Conservation (phyloP, 345 rosid species). For the Excoecaria agallocha region DNA sequence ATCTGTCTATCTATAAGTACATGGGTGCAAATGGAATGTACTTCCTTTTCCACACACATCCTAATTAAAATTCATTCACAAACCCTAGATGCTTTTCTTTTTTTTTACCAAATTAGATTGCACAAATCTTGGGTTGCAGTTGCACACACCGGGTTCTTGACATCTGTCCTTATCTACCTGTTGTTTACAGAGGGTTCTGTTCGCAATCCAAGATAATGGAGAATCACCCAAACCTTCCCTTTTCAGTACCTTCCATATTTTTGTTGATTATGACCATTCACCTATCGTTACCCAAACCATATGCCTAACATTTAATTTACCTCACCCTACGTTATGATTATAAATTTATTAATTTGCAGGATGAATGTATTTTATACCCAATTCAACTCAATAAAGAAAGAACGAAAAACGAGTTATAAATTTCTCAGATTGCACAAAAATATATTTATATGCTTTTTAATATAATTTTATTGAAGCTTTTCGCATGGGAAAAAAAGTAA, state of each 20-base stretch:
- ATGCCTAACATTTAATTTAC: no score
- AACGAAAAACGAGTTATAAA: no score
- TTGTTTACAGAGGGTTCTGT: not conserved
- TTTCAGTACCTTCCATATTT: not conserved
- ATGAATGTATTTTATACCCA: no score
- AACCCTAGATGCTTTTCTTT: not conserved
- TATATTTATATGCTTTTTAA: no score
- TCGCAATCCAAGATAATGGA: constrained; percentile 4
- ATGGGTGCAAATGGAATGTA: constrained; percentile 35
- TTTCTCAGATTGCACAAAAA: no score
- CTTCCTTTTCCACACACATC: constrained; percentile 20
- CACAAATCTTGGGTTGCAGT: constrained; percentile 20
- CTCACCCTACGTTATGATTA: no score
- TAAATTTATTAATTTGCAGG: no score
- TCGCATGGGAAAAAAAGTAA: no score
- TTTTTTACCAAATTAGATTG: constrained; percentile 20
- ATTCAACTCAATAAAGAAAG: no score
- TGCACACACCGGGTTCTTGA: not conserved
- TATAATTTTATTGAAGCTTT: no score
- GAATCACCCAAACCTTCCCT: constrained; percentile 15
- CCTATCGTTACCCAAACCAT: not conserved
- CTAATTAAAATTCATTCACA: constrained; percentile 27
- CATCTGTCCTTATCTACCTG: constrained; percentile 23
- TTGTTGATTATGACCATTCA: constrained; percentile 13
- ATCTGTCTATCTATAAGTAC: constrained; percentile 17